Evolutionary conservation across 306 rosid species (phyloP).

Genomic region (Casuarina cunninghamiana): DNA sequence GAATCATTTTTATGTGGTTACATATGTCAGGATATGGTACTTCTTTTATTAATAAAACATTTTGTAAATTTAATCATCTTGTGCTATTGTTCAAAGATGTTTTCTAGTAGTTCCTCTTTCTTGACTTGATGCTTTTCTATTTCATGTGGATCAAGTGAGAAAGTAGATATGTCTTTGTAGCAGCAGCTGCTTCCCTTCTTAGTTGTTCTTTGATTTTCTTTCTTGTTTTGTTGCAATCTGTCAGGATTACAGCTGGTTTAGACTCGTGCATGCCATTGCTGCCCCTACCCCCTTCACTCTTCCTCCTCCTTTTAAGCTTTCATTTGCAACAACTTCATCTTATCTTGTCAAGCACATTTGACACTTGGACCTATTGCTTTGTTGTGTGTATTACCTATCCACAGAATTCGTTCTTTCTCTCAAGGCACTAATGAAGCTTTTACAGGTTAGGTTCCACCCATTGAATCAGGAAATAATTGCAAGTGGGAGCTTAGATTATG

Average conservation of each 20-base stretch:
- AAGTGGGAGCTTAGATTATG: constrained; percentile 55
- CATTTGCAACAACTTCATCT: not conserved
- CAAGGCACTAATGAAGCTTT: constrained; percentile 25
- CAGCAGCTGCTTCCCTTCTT: not conserved
- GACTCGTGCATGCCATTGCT: not conserved
- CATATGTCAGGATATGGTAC: not conserved
- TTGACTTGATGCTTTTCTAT: not conserved
- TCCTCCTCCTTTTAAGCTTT: not conserved
- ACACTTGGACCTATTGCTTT: not conserved
- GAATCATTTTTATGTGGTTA: not conserved
- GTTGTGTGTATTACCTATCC: not conserved
- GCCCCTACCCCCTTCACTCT: not conserved
- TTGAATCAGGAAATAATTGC: constrained; percentile 42
- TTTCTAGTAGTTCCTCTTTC: not conserved
- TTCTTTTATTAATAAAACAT: not conserved
- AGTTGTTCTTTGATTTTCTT: not conserved
- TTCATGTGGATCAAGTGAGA: not conserved
- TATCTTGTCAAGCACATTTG: not conserved
- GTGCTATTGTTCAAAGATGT: not conserved
- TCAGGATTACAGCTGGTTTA: not conserved
- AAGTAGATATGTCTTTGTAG: not conserved
- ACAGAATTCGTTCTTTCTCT: constrained; percentile 5
- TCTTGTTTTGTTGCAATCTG: not conserved
- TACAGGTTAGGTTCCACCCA: constrained; percentile 60
- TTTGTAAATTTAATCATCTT: not conserved